Base-by-base conservation (phyloP, 2,329 filamentous ascomycete species). In the Xylariales sp. region DNA sequence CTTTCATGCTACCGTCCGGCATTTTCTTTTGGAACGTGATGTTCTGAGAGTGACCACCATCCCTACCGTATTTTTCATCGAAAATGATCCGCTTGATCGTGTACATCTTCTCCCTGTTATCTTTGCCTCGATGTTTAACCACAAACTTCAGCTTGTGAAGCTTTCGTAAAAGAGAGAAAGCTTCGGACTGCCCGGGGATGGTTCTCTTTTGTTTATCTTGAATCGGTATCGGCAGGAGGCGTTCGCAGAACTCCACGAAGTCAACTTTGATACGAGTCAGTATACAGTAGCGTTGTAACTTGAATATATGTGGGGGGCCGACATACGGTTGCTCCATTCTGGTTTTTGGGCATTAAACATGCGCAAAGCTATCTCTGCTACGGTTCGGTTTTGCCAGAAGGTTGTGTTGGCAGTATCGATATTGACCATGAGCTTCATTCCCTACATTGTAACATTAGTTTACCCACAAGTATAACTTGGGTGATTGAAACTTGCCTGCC, bases 401-500 rank as follows among this genome's bases (percentile, higher is more conserved):
- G 92, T 92, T 0, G 93, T 92, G 76, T 98, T 97, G 64, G 94
- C 91, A 36, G 97, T 91, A 75, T 99, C 95, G 10, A 97, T 89
- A 73, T 97, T 98, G 77, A 99, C 83, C 0, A 92, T 89, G 5
- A 98, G 84, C 8, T 88, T 88, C 32, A 87, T 86, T 39, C 75
- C 78, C 75, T 86, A 50, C 3, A 61, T 41, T 3, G 2, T 10
- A 5, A 39, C 34, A 58, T 58, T 65, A 56, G 64, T 16, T 18
- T 34, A 16, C 49, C 5, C 5, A 1, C 0, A 75, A 78, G 4
- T 3, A 9, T 48, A 28, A 43, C 48, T 3, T 1, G 30, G 5
- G 23, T 32, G 2, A 14, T 54, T 36, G 4, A 30, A 2, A 66
- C 73, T 67, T 79, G 86, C 85, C 69, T 93, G 85, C 54, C 90